Base-by-base conservation (phyloP, 768 basidiomycete genomes). In the Macrolepiota fuliginosa region DNA sequence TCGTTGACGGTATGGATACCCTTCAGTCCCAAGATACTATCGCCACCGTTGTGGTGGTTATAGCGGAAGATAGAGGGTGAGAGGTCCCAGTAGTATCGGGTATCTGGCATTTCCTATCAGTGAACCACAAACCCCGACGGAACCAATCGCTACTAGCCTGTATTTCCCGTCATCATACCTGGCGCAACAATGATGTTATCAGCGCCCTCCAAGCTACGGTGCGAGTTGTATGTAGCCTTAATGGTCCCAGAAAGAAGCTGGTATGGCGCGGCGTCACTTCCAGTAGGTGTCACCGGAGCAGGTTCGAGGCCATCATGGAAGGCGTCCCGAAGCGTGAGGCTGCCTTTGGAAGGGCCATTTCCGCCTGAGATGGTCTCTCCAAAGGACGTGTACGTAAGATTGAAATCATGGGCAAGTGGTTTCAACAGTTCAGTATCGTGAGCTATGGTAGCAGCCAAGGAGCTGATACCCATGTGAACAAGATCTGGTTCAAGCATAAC, bases 1-100 rank as follows among this genome's bases (percentile, higher is more conserved):
- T 91, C 91, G 61, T 91, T 83, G 27, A 91, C 82, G 2, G 89
- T 89, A 70, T 91, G 91, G n/a, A 87, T 73, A 1, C 80, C 79
- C 54, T 72, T 72, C 22, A 65, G 64, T 29, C 72, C 67, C 19
- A 69, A 72, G 0, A 70, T 68, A 29, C 66, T 67, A 42, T 73
- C 72, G 7, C 72, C 77, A 19, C 69, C 71, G 61, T 79, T 79
- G 12, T 71, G 70, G 61, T 83, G 82, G 60, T 69, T 76, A 68
- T 91, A 92, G 19, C 90, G 84, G 81, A 89, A 91, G 63, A 92
- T 91, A 65, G 84, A 79, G 39, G 72, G 68, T 4, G 83, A 80
- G 37, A 87, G 72, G 36, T 80, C 72, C 85, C 86, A 86, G 67
- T 85, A 86, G 68, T 78, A 79, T 15, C 79, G 76, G 1, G 84